Conservation (phyloP, 768 basidiomycete genomes). For the Tubosaeta brunneosetosa region DNA sequence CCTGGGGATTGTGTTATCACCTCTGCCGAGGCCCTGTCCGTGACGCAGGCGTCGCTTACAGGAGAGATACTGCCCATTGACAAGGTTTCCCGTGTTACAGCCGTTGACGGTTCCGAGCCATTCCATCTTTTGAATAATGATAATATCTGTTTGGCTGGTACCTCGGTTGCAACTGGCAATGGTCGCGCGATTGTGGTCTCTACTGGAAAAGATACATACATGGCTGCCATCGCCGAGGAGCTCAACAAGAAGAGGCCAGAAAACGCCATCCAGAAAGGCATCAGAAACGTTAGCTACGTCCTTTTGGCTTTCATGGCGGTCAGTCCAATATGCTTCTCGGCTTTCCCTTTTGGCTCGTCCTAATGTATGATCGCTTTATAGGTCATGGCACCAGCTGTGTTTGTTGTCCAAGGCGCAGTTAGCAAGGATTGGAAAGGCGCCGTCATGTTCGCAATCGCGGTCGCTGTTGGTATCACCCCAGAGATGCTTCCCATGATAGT, state of each 20-base stretch:
- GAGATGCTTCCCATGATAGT: slow-evolving; percentile 34
- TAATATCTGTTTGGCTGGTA: slow-evolving; percentile 33
- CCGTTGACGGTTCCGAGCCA: slow-evolving; percentile 12
- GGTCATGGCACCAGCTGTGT: slow-evolving; percentile 30
- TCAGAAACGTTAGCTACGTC: slow-evolving; percentile 32
- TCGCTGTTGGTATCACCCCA: slow-evolving; percentile 30
- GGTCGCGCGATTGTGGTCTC: slow-evolving; percentile 29
- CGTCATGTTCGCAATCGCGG: slow-evolving; percentile 29
- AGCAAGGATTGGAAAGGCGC: slow-evolving; percentile 30
- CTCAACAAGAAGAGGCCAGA: slow-evolving; percentile 30
- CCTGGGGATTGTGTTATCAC: slow-evolving; percentile 34
- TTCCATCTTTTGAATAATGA: slow-evolving; percentile 30
- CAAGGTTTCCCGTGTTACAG: slow-evolving; percentile 18
- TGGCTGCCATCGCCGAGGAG: slow-evolving; percentile 34
- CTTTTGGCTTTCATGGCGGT: slow-evolving; percentile 30
- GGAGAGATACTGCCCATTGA: slow-evolving; percentile 35
- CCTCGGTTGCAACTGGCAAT: slow-evolving; percentile 31
- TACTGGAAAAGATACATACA: slow-evolving; percentile 32
- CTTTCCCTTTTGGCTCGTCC: neutral
- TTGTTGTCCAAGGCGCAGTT: slow-evolving; percentile 28
- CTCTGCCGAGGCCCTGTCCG: slow-evolving; percentile 30
- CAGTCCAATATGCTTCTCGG: neutral
- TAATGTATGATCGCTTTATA: neutral
- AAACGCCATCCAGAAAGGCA: slow-evolving; percentile 31
- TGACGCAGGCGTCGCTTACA: slow-evolving; percentile 34